These are phyloP conservation scores for Calonectria multiphialidica DNA, from an alignment of 2,329 filamentous ascomycete species.

Conservation along the genomic window DNA sequence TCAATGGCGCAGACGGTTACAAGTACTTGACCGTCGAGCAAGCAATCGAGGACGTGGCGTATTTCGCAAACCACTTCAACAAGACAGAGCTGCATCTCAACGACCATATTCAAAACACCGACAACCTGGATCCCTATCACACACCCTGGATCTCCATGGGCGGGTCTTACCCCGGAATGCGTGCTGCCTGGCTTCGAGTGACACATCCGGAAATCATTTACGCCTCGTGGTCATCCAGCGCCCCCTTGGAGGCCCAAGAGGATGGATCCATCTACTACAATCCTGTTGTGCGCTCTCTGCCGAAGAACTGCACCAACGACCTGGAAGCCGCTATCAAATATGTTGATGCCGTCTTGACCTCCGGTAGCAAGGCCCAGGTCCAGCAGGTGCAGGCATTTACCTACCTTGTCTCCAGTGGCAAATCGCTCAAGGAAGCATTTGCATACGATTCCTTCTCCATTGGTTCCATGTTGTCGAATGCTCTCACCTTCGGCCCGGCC, in stretches of 20 bases:
- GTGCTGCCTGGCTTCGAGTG: slow-evolving; percentile 61
- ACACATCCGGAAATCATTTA: slow-evolving; percentile 62
- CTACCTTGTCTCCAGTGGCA: background rate
- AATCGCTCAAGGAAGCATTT: background rate
- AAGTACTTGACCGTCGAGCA: slow-evolving; percentile 44
- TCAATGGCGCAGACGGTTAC: slow-evolving; percentile 20
- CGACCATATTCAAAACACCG: slow-evolving; percentile 46
- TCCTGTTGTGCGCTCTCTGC: slow-evolving; percentile 60
- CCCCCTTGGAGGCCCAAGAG: slow-evolving; percentile 59
- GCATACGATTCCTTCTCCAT: background rate
- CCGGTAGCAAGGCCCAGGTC: background rate
- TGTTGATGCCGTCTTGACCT: slow-evolving; percentile 50
- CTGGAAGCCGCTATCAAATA: slow-evolving; percentile 59
- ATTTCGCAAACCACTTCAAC: slow-evolving; percentile 45
- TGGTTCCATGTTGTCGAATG: slow-evolving; percentile 8
- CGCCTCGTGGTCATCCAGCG: slow-evolving; percentile 63
- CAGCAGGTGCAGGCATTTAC: background rate
- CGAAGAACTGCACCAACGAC: slow-evolving; percentile 61
- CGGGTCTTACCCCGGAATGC: slow-evolving; percentile 63
- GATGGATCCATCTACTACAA: slow-evolving; percentile 63
- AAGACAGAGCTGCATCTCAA: slow-evolving; percentile 56
- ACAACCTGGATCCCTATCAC: slow-evolving; percentile 48
- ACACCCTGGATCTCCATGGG: slow-evolving; percentile 66
- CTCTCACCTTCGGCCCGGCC: slow-evolving; percentile 9
- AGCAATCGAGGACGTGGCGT: slow-evolving; percentile 43